Base-by-base conservation (phyloP, 2,329 filamentous ascomycete genomes). In the Cytospora paraplurivora region DNA sequence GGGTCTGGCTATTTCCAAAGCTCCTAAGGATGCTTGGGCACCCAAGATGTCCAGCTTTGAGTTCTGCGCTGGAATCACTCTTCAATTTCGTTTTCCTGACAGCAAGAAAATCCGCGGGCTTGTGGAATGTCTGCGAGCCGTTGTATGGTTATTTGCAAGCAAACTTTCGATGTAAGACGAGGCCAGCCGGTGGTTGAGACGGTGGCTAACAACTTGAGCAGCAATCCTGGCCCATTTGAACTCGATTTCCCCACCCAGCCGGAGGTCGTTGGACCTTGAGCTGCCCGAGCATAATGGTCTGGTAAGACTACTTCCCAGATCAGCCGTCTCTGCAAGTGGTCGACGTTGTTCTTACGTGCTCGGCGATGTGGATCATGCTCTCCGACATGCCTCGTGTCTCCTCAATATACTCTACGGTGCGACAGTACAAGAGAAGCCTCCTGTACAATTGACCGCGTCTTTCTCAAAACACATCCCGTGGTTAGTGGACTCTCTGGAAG, bases 1-100 rank as follows among this genome's bases (percentile, higher is more conserved):
- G 88, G 82, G 72, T 84, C 47, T 90, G 87, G 87, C 79, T 85
- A 68, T 82, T 85, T 67, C 88, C 82, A 55, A 84, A 80, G 72
- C 76, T 85, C 51, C 81, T 86, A 68, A 81, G 75, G 64, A 76
- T 89, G 68, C 76, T 89, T 33, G 86, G 85, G 1, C 82, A 83
- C 59, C 71, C 72, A 69, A 74, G 77, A 50, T 85, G 79, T 64
- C 69, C 79, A 38, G 77, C 78, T 17, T 72, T 88, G 13, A 76
- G 77, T 11, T 73, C 77, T 19, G 79, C 81, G 12, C 81, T 88
- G n/a, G 79, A 84, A 67, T 74, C 74, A 3, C 81, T 88, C 63
- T 78, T 86, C 58, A 75, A 77, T 56, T 79, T 81, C 53, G 68
- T 85, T 6, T 76, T 85, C 67, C 72, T 80, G 33, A 73, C 78